These are phyloP conservation scores for Dispira simplex DNA, from an alignment of 192 early-diverging fungal genomes.

Conservation along the genomic window DNA sequence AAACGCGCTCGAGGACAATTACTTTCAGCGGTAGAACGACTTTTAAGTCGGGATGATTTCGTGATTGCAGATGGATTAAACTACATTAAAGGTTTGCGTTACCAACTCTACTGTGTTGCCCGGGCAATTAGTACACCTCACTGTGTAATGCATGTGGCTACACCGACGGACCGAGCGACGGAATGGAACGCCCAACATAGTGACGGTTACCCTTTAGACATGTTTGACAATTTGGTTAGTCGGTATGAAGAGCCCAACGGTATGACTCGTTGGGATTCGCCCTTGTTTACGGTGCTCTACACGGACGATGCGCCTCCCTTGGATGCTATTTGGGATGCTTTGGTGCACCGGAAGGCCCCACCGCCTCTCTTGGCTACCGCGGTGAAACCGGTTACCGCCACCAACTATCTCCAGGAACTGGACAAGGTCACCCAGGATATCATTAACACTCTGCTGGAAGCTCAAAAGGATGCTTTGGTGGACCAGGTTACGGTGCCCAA, in stretches of 20 bases:
- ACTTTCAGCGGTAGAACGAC: constrained; percentile 79
- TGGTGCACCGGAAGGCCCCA: constrained; percentile 53
- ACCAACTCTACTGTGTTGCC: constrained; percentile 87
- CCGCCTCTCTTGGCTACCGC: constrained; percentile 81
- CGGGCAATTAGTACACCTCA: constrained; percentile 74
- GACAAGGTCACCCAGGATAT: constrained; percentile 70
- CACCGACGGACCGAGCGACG: constrained; percentile 32
- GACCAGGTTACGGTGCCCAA: constrained; percentile 39
- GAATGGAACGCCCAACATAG: constrained; percentile 31
- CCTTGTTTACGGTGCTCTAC: constrained; percentile 79
- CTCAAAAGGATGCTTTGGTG: constrained; percentile 50
- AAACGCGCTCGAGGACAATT: constrained; percentile 76
- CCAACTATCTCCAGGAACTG: constrained; percentile 85
- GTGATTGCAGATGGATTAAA: constrained; percentile 91
- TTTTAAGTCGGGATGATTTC: constrained; percentile 65
- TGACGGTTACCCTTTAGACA: constrained; percentile 24
- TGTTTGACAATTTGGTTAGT: constrained; percentile 63
- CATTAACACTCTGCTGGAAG: constrained; percentile 57
- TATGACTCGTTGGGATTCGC: constrained; percentile 87
- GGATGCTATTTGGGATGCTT: constrained; percentile 57
- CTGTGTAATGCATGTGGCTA: constrained; percentile 63
- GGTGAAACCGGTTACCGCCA: constrained; percentile 74
- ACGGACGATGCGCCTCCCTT: constrained; percentile 41
- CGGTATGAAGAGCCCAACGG: constrained; percentile 93
- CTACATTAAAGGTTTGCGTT: constrained; percentile 98